Percentiles rank a stretch among this genome's conserved stretches.
Conservation (phyloP, 2,329 filamentous ascomycete species). For the Nannizzia gypsea region DNA sequence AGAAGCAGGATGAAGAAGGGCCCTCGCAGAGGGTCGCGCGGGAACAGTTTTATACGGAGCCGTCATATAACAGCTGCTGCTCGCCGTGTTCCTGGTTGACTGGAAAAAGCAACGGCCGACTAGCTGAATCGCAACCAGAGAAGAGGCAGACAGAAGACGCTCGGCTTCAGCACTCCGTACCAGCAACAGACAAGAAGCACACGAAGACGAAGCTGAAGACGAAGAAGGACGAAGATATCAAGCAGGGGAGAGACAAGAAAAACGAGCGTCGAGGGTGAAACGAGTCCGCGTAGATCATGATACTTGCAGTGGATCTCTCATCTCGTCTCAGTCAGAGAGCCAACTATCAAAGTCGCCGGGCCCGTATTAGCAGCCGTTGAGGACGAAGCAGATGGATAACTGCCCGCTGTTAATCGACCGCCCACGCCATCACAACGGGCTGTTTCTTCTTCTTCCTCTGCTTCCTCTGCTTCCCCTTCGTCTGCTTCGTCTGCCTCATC, state of each 20-base stretch:
- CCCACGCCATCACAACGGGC: not conserved
- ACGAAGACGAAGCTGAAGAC: not conserved
- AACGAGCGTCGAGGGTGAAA: not conserved
- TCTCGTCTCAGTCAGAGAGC: not conserved
- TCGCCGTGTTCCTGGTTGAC: too few species aligned
- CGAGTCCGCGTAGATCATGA: not conserved
- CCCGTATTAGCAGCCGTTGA: not conserved
- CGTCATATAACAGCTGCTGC: too few species aligned
- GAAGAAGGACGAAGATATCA: too few species aligned
- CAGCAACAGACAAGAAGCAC: not conserved
- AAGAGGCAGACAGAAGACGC: not conserved
- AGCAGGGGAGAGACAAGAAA: not conserved
- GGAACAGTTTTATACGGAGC: not conserved
- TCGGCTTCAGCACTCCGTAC: not conserved
- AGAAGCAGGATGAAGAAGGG: not conserved
- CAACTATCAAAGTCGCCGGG: not conserved
- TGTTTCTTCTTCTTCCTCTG: not conserved
- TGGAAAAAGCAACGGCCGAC: conserved; percentile 1
- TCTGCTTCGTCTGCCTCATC: not conserved
- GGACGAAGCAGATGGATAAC: too few species aligned
- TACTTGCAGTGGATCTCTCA: not conserved
- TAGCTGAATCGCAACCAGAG: not conserved
- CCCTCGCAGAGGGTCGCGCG: not conserved
- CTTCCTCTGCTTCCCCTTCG: not conserved
- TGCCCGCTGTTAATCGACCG: too few species aligned